Evolutionary conservation across 345 rosid species (phyloP), one percentile per base, ranked within the genome.

Genomic region (Rhizophora apiculata): DNA sequence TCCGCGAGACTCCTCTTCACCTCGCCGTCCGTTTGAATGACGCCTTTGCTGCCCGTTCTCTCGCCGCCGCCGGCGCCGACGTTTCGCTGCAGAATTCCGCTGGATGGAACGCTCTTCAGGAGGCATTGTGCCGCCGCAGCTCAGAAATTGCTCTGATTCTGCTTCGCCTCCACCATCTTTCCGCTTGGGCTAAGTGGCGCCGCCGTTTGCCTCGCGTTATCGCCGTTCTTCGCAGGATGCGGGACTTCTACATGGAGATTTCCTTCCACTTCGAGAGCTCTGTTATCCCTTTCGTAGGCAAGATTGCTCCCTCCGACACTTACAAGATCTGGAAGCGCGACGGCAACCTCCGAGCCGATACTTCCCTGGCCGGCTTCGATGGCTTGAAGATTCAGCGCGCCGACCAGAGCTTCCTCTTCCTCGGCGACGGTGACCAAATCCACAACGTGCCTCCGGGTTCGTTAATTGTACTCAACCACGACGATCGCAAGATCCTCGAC

Each of bases 291-390:
- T 94, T 94, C 76, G 85, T 94, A 32, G 88, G 89, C 0, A 92
- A 86, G 59, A 83, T 94, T 20, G 97, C 97, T 22, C 99, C 99
- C 49, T 89, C 97, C 0, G 99, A 94, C n/a, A 94, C 97, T 0
- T 94, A 89, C 81, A 89, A 82, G 82, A 88, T 94, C 78, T 94
- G 98, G 98, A 94, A 94, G 74, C 90, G 88, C 21, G 97, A 91
- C 27, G 97, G 93, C 2, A 88, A 89, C 49, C 85, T 94, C 75
- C 88, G 99, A 6, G 99, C 93, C 0, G 99, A 94, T 61, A 86
- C 88, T 2, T 87, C 96, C 1, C 57, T 94, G 1, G 92, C 93
- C 6, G 97, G 99, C 19, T 94, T 94, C 67, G 99, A 94, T 65
- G 93, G 96, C 19, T 76, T 92, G 71, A 94, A 88, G 72, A 92